Conservation (phyloP, 2,329 filamentous ascomycete species). For the Shiraia bambusicola region DNA sequence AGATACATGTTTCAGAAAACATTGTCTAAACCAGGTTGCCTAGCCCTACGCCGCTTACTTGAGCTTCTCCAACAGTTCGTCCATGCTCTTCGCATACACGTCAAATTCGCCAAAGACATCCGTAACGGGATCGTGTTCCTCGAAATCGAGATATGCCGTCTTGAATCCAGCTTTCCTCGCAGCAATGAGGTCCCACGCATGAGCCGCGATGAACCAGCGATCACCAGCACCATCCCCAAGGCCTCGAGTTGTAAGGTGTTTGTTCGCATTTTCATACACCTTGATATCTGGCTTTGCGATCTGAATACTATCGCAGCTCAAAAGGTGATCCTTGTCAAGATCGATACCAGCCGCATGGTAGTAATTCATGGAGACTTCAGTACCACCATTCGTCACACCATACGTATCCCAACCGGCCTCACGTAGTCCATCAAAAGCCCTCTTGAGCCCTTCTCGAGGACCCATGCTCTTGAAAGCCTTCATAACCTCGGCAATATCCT, state of each 20-base stretch:
- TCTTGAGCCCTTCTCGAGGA: slow-evolving; percentile 21
- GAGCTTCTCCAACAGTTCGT: slow-evolving; percentile 21
- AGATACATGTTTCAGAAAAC: no score
- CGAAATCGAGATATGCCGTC: slow-evolving; percentile 28
- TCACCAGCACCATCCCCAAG: slow-evolving; percentile 12
- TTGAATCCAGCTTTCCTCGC: slow-evolving; percentile 25
- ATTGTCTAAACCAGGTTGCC: no score
- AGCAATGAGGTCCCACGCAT: slow-evolving; percentile 27
- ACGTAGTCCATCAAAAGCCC: slow-evolving; percentile 23
- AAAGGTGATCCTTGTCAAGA: slow-evolving; percentile 18
- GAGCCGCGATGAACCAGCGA: slow-evolving; percentile 31
- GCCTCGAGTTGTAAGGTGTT: slow-evolving; percentile 10
- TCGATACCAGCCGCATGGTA: slow-evolving; percentile 20
- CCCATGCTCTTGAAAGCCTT: slow-evolving; percentile 24
- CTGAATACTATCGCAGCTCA: slow-evolving; percentile 23
- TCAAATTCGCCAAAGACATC: slow-evolving; percentile 29
- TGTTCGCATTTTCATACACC: slow-evolving; percentile 24
- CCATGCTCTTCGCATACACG: slow-evolving; percentile 27
- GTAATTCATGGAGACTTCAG: slow-evolving; percentile 19
- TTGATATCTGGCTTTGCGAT: slow-evolving; percentile 24
- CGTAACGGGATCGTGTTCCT: slow-evolving; percentile 26
- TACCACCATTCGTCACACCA: slow-evolving; percentile 27
- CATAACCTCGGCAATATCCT: slow-evolving; percentile 21
- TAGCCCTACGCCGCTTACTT: slow-evolving; percentile 6
- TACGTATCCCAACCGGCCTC: slow-evolving; percentile 23